Evolutionary conservation across 495 filamentous ascomycete genomes (phyloP), one percentile per base, ranked within the genome.

Genomic region (Aspergillus funiculosus): DNA sequence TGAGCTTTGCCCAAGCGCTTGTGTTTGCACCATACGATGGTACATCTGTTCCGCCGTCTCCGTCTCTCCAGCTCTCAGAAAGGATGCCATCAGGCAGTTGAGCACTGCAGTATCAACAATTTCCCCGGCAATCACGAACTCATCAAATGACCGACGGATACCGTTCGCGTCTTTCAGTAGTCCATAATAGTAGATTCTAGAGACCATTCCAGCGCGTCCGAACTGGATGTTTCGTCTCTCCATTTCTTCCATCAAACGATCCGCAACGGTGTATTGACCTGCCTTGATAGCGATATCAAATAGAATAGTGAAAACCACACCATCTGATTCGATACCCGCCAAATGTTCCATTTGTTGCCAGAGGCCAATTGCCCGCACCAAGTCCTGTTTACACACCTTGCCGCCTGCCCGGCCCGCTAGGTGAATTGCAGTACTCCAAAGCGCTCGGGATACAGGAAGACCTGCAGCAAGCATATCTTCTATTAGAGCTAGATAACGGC

Each of bases 251-350:
- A 89, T 75, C 9, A 97, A 75, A 65, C 87, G 85, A 53, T 95
- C 85, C 1, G 87, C 89, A 27, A 97, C 79, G 2, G 67, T 67
- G 42, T 85, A 91, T 53, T 92, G 90, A 15, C 83, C 81, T 1
- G 89, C 80, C 62, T 89, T 94, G 34, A 85, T 78, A 22, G 91
- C 89, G 11, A 86, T 76, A 57, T 95, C 87, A 51, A 95, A 95
- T 21, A 98, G 77, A 42, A 94, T 85, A 61, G 87, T 91, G 69
- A 97, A 95, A 2, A 90, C 91, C 8, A 85, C 81, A 24, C 76
- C 69, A 51, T 79, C 85, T 24, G 71, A 75, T 48, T 67, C 56
- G n/a, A 89, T 61, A 4, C 77, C 74, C 13, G 80, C 80, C n/a
- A 78, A 62, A 20, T 75, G 65, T 62, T 97, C 92, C 84, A 95